Base-by-base conservation (phyloP, 2,329 filamentous ascomycete genomes). In the Juglanconis sp. region DNA sequence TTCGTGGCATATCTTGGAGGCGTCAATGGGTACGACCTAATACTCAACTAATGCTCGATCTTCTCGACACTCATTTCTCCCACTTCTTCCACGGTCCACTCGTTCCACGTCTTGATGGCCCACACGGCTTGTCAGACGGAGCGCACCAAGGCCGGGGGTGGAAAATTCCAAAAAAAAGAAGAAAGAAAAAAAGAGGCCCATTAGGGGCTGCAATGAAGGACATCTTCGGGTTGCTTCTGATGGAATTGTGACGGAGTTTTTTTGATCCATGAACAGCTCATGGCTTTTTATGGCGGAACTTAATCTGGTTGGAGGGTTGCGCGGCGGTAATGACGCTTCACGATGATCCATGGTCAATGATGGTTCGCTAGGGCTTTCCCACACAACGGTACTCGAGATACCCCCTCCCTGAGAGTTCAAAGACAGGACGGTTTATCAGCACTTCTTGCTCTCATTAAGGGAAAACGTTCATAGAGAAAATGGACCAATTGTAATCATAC, bases 351-450 rank as follows among this genome's bases (percentile, higher is more conserved):
- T 38, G 57, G 38, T 59, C 53, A 47, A 58, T 38, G 46, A 40
- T 42, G 36, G 55, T 24, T 24, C 30, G 9, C 46, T 24, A 15
- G 54, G 59, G 36, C 49, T 56, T 59, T 54, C 35, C 44, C 31
- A 47, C 48, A 59, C 35, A 51, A 62, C 57, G 59, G 56, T 62
- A 61, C 59, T 56, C 57, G 59, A 63, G 62, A 63, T 63, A 63
- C 62, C 62, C 24, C 62, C 49, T 63, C 59, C 59, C 56, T 63
- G 59, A 54, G 61, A 56, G 56, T 49, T 44, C 54, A 40, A 54
- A 49, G 30, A 53, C 59, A 57, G 62, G 62, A 53, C 51, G 50
- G 59, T 62, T 42, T 49, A 53, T 52, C 57, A 53, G 56, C 40
- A 59, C 52, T 49, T 52, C 52, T 63, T 53, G 62, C 62, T 63